These are phyloP conservation scores for Cotoneaster glaucophyllus DNA, from an alignment of 306 rosid species.

Conservation along the genomic window DNA sequence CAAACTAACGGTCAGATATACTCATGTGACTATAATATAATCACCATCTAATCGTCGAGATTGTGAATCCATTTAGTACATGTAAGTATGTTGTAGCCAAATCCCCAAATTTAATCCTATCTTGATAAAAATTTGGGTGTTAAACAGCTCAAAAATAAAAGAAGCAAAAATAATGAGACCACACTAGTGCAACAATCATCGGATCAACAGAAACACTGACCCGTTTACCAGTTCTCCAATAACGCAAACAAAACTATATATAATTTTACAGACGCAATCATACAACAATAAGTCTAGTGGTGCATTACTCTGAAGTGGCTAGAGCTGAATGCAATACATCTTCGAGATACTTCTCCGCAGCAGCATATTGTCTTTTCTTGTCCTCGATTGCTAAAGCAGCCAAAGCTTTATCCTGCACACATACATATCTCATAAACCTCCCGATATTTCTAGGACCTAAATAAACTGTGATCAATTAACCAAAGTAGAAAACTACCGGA, in stretches of 20 bases:
- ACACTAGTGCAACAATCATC: not conserved
- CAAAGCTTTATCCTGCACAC: conserved; percentile 82
- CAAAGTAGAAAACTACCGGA: conserved; percentile 36
- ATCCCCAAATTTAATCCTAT: not conserved
- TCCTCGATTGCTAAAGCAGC: conserved; percentile 98
- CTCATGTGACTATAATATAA: no score
- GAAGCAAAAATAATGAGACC: not conserved
- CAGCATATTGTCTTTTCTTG: conserved; percentile 86
- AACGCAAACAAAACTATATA: not conserved
- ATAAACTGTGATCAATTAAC: not conserved
- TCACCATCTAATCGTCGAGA: no score
- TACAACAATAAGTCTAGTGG: not conserved
- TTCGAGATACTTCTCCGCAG: conserved; percentile 91
- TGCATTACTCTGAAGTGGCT: conserved; percentile 40
- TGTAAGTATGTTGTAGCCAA: no score
- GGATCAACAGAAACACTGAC: not conserved
- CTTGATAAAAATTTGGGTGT: not conserved
- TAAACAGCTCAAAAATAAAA: no score
- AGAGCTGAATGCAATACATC: conserved; percentile 87
- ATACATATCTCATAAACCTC: not conserved
- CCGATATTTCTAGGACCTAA: not conserved
- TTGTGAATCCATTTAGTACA: no score
- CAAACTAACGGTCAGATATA: no score
- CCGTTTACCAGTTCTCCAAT: not conserved
- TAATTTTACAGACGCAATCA: not conserved